phyloP scores from a whole-genome alignment of 2,329 filamentous ascomycete species.

The Fusarium odoratissimum region DNA sequence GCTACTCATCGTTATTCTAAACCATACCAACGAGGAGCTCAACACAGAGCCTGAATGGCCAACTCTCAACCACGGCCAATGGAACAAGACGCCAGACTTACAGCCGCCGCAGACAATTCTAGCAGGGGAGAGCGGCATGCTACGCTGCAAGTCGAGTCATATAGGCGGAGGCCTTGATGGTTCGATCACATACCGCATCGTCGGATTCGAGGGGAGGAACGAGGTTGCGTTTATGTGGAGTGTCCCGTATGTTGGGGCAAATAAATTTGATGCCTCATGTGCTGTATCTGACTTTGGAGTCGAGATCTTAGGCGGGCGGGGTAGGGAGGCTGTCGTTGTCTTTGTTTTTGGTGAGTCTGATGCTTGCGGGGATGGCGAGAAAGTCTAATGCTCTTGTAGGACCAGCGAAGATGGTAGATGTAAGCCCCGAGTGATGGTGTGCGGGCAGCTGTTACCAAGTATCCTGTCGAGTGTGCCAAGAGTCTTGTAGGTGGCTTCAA shows the following conservation, averaged over 20 bases:
- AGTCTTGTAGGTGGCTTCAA: neutral
- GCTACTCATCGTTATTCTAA: neutral
- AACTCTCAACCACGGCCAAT: neutral
- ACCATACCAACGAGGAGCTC: neutral
- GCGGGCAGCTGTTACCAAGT: neutral
- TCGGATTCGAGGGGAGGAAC: neutral
- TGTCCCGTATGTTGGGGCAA: constrained; percentile 4
- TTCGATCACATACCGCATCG: neutral
- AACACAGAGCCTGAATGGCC: neutral
- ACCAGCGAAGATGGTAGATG: neutral
- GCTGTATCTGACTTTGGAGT: neutral
- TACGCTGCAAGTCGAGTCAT: neutral
- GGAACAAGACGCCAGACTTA: neutral
- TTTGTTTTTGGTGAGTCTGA: constrained; percentile 15
- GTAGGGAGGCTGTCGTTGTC: constrained; percentile 7
- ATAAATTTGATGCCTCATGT: constrained; percentile 4
- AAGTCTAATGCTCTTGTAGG: neutral
- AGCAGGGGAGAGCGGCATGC: neutral
- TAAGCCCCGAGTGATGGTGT: neutral
- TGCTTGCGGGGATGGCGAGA: accelerated
- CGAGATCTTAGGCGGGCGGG: neutral
- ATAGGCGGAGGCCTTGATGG: neutral
- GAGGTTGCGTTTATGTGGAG: constrained; percentile 4
- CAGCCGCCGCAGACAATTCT: neutral
- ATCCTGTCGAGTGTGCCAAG: neutral